phyloP scores from a whole-genome alignment of 1,284 basidiomycete genomes.

The Pseudozyma thailandica region DNA sequence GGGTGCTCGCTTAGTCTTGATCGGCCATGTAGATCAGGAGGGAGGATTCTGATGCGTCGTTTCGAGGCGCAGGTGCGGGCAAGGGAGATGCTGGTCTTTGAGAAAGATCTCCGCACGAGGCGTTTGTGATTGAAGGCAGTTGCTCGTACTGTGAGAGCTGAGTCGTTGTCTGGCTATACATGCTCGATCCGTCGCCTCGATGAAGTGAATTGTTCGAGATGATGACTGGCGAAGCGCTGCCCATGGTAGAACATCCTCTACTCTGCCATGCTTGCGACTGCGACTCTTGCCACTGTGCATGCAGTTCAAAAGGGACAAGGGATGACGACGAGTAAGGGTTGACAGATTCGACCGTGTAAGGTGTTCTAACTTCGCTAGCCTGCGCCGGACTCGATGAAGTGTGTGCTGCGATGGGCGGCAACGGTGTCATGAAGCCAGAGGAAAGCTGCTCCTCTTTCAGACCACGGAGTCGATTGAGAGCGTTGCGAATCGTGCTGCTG shows the following conservation, averaged over 20 bases:
- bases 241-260: background rate
- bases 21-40: background rate
- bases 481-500: slow-evolving; percentile 4
- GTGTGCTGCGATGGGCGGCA: slow-evolving; percentile 7
- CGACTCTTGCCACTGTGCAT: background rate
- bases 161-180: background rate
- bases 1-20: too few relatives aligned
- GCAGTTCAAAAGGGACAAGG: background rate
- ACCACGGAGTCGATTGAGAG: slow-evolving; percentile 5
- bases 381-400: slow-evolving; percentile 13
- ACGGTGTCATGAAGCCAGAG: slow-evolving; percentile 16
- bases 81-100: too few relatives aligned
- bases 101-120: too few relatives aligned
- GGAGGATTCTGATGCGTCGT: too few relatives aligned
- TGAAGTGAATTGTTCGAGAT: too few relatives aligned
- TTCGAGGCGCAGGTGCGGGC: background rate
- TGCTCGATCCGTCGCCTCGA: too few relatives aligned
- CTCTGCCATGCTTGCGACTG: background rate
- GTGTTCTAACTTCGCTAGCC: background rate
- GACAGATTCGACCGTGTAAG: background rate
- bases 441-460: background rate
- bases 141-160: background rate
- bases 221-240: too few relatives aligned
- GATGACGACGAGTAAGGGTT: background rate
- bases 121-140: background rate